These are phyloP conservation scores for Ophiostoma novo-ulmi DNA, from an alignment of 2,329 filamentous ascomycete genomes.

Conservation along the genomic window DNA sequence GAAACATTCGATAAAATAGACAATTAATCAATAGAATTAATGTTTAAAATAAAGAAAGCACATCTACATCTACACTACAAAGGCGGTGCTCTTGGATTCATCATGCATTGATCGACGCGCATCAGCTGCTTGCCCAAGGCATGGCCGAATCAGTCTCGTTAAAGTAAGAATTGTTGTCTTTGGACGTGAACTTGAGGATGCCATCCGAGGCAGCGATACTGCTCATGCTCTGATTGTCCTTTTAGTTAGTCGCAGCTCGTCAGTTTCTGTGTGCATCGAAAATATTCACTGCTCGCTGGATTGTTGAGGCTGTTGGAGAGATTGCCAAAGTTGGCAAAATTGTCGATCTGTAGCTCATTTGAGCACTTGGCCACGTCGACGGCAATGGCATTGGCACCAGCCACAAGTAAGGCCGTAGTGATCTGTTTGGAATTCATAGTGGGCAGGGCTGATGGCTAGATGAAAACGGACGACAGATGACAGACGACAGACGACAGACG, in stretches of 20 bases:
- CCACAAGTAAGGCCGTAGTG: not conserved
- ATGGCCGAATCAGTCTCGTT: not conserved
- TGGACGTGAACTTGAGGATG: not conserved
- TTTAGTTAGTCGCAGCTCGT: not conserved
- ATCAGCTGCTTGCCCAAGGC: slow-evolving; percentile 51
- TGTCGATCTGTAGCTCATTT: not conserved
- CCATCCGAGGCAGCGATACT: not conserved
- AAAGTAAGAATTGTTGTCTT: not conserved
- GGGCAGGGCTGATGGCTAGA: not conserved
- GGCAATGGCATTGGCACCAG: too few relatives aligned
- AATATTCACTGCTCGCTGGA: not conserved
- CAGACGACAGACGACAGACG: too few relatives aligned
- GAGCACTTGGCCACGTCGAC: not conserved
- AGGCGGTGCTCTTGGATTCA: not conserved
- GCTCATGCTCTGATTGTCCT: not conserved
- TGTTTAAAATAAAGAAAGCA: not conserved
- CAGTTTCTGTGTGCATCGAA: too few relatives aligned
- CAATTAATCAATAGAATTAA: not conserved
- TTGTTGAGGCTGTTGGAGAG: not conserved
- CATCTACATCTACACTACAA: not conserved
- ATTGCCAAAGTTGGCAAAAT: not conserved
- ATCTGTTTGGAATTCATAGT: not conserved
- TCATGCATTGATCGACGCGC: slow-evolving; percentile 37
- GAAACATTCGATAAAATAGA: not conserved
- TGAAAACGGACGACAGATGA: not conserved